phyloP scores from a whole-genome alignment of 2,329 filamentous ascomycete species.

The Alternaria triticina region DNA sequence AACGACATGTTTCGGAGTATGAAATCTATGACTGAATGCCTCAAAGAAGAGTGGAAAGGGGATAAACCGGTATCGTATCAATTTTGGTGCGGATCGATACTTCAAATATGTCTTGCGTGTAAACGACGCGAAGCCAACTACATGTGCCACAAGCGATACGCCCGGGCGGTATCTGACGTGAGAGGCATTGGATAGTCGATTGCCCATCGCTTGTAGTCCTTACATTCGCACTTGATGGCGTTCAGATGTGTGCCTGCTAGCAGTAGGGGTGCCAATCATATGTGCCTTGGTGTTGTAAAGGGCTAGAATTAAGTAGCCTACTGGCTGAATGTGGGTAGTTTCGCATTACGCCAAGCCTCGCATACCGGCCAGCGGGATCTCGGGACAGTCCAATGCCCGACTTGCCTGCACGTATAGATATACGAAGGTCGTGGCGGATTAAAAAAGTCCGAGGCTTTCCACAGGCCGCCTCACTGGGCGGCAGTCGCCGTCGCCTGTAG shows the following conservation, averaged over 20 bases:
- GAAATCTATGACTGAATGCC: background rate
- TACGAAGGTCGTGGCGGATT: background rate
- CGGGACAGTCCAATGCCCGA: background rate
- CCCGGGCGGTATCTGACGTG: background rate
- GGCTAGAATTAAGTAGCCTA: background rate
- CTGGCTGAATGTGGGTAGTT: background rate
- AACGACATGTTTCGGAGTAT: constrained; percentile 6
- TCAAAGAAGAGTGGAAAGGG: background rate
- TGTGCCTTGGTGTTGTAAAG: background rate
- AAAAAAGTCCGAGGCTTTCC: background rate
- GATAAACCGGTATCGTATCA: background rate
- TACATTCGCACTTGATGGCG: background rate
- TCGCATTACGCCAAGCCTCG: background rate
- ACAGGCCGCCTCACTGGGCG: background rate
- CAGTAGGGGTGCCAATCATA: background rate
- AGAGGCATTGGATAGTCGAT: background rate
- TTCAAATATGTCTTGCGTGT: background rate
- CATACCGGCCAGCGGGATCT: background rate
- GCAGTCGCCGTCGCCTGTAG: background rate
- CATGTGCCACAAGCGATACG: background rate
- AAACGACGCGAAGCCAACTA: background rate
- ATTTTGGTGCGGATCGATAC: background rate
- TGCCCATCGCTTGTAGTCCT: background rate
- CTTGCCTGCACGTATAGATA: background rate
- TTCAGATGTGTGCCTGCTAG: background rate